Conservation (phyloP, 495 filamentous ascomycete species). For the Penicillium canariense region DNA sequence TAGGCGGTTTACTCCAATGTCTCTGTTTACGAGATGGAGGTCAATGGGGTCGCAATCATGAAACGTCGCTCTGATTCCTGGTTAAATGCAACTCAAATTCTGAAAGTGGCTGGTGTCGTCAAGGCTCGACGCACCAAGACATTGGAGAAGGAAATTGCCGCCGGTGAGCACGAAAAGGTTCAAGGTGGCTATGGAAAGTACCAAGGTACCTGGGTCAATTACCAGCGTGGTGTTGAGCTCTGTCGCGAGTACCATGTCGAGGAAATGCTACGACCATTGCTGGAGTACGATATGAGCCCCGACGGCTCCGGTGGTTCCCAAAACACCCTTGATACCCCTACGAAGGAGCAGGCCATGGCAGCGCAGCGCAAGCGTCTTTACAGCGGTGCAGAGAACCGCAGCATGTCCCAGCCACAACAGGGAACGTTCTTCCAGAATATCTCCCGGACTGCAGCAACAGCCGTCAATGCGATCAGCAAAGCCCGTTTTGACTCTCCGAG, state of each 20-base stretch:
- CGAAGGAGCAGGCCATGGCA: constrained; percentile 99
- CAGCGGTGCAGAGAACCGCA: constrained; percentile 63
- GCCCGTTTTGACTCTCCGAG: constrained; percentile 84
- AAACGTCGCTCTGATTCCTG: constrained; percentile 86
- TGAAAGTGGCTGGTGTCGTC: constrained; percentile 94
- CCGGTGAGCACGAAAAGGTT: constrained; percentile 95
- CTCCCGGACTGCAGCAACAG: constrained; percentile 85
- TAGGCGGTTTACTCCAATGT: constrained; percentile 95
- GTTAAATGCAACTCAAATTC: constrained; percentile 92
- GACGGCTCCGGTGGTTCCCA: constrained; percentile 67
- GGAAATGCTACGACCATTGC: constrained; percentile 74
- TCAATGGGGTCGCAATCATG: constrained; percentile 90
- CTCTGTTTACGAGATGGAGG: constrained; percentile 96
- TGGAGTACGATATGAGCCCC: constrained; percentile 83
- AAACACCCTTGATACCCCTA: constrained; percentile 77
- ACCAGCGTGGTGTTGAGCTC: constrained; percentile 84
- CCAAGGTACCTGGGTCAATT: constrained; percentile 97
- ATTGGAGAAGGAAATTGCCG: constrained; percentile 93
- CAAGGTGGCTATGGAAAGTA: constrained; percentile 99
- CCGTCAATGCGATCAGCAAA: constrained; percentile 93
- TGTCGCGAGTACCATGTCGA: constrained; percentile 93
- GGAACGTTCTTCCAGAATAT: constrained; percentile 97
- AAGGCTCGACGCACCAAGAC: constrained; percentile 98
- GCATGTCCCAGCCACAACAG: constrained; percentile 59
- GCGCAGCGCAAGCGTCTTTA: constrained; percentile 92